A percentile compares a stretch with the other conserved stretches of the same genome.
These are phyloP conservation scores for Mortierella sp. DNA, from an alignment of 371 early-diverging fungal species.

Conservation along the genomic window DNA sequence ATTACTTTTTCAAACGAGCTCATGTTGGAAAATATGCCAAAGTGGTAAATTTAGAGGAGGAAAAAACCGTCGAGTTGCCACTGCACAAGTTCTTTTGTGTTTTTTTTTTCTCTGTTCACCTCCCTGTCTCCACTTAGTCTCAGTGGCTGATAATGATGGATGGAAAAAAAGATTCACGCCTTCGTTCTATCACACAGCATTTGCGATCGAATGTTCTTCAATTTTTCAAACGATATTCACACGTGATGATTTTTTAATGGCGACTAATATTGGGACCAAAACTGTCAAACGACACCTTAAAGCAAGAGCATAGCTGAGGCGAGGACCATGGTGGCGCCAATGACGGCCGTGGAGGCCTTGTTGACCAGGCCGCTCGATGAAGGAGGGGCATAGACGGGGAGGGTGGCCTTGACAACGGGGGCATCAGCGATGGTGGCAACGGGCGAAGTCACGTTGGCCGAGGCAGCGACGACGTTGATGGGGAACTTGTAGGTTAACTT, in stretches of 20 bases:
- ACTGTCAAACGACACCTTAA: background rate
- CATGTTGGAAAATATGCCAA: conserved; percentile 55
- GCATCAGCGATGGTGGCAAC: conserved; percentile 8
- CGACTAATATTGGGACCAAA: background rate
- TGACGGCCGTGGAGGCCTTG: conserved; percentile 40
- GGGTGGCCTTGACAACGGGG: conserved; percentile 25
- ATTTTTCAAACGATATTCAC: background rate
- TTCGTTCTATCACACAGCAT: background rate
- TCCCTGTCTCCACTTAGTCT: background rate
- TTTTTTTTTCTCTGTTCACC: conserved; percentile 12
- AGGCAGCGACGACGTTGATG: conserved; percentile 29
- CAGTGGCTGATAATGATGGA: conserved; percentile 16
- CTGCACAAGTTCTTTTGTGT: conserved; percentile 29
- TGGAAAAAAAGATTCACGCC: conserved; percentile 10
- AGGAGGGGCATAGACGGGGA: conserved; percentile 36
- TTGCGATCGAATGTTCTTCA: conserved; percentile 3
- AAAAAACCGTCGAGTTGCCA: conserved; percentile 45
- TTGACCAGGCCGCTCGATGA: conserved; percentile 25
- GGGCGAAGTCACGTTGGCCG: conserved; percentile 37
- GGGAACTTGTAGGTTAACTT: conserved; percentile 33
- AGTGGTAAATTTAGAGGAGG: conserved; percentile 58
- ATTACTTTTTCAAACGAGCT: conserved; percentile 59
- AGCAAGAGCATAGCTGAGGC: conserved; percentile 37
- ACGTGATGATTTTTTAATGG: conserved; percentile 4
- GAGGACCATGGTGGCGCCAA: conserved; percentile 28